phyloP scores from a whole-genome alignment of 768 basidiomycete genomes.

The Austroboletus eburneus region DNA sequence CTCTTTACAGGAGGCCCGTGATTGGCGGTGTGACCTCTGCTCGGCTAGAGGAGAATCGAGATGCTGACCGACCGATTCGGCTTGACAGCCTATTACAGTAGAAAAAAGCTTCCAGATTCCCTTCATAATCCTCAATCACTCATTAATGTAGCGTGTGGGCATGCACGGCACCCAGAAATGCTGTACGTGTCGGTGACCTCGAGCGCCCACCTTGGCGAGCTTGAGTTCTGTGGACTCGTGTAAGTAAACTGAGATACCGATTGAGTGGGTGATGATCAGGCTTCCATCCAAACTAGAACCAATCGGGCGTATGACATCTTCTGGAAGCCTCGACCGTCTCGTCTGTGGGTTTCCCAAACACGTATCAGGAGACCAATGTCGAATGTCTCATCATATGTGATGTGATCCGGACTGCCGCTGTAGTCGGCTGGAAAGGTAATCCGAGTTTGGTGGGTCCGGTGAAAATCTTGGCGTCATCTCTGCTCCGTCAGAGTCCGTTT shows the following conservation, averaged over 20 bases:
- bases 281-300: slow-evolving; percentile 3
- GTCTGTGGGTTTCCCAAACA: background rate
- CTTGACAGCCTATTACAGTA: background rate
- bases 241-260: background rate
- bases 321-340: slow-evolving; percentile 7
- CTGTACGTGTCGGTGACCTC: no score
- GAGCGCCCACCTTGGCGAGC: no score
- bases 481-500: no score
- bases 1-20: slow-evolving; percentile 17
- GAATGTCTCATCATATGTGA: background rate
- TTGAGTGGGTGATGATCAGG: slow-evolving; percentile 8
- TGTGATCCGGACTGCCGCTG: background rate
- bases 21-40: slow-evolving; percentile 19
- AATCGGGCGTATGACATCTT: slow-evolving; percentile 9
- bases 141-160: no score
- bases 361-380: background rate
- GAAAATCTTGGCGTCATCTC: no score
- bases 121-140: no score
- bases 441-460: background rate
- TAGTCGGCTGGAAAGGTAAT: slow-evolving; percentile 1
- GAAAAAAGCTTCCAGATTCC: background rate
- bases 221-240: no score
- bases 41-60: slow-evolving; percentile 2
- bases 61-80: slow-evolving; percentile 18
- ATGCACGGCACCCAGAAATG: no score